phyloP scores from a whole-genome alignment of 495 filamentous ascomycete species.

The Pseudotulostoma volvatum region DNA sequence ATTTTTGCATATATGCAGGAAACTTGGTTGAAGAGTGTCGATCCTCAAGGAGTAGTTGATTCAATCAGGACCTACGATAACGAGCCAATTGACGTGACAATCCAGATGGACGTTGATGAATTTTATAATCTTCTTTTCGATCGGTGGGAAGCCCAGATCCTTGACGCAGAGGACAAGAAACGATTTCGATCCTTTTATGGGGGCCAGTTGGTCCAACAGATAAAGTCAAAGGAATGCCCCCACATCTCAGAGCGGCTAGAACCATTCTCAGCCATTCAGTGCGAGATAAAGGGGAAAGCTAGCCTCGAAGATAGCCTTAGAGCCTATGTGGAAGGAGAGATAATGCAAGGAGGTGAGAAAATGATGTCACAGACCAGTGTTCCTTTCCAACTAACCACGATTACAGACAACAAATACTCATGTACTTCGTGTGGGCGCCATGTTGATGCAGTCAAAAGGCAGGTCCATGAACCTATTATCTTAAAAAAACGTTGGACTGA shows the following conservation, averaged over 20 bases:
- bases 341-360: slow-evolving; percentile 73
- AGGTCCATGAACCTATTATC: slow-evolving; percentile 7
- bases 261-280: slow-evolving; percentile 88
- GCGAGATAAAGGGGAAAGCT: slow-evolving; percentile 88
- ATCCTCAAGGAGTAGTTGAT: slow-evolving; percentile 54
- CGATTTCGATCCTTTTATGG: slow-evolving; percentile 75
- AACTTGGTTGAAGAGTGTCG: slow-evolving; percentile 51
- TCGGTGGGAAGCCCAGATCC: slow-evolving; percentile 73
- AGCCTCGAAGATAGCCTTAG: slow-evolving; percentile 73
- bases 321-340: slow-evolving; percentile 88
- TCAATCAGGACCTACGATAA: slow-evolving; percentile 74
- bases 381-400: slow-evolving; percentile 10
- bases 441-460: slow-evolving; percentile 88
- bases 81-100: slow-evolving; percentile 63
- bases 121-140: slow-evolving; percentile 93
- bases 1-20: slow-evolving; percentile 82
- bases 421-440: slow-evolving; percentile 81
- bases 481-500: neutral
- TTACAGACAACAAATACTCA: slow-evolving; percentile 84
- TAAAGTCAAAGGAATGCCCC: slow-evolving; percentile 82
- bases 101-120: slow-evolving; percentile 97
- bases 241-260: slow-evolving; percentile 87
- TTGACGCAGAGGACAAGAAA: slow-evolving; percentile 47
- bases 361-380: slow-evolving; percentile 2
- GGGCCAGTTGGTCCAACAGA: slow-evolving; percentile 83